Percentiles rank a stretch among this genome's conserved stretches.
These are phyloP conservation scores for Exophiala phaeomuriformis DNA, from an alignment of 2,329 filamentous ascomycete genomes.

Conservation along the genomic window DNA sequence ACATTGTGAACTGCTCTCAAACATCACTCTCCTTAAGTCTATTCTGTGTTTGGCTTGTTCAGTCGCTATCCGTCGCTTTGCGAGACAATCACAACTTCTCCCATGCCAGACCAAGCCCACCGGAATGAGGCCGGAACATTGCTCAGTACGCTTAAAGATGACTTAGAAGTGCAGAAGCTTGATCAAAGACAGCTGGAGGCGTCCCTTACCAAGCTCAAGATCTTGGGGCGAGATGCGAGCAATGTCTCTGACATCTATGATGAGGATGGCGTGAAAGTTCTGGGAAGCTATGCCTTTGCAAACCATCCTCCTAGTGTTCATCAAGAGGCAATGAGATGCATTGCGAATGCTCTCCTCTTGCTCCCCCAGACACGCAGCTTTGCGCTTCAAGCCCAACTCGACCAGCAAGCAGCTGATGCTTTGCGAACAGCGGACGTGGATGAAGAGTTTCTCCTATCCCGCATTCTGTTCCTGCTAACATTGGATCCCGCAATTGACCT, in stretches of 20 bases:
- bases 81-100: background rate
- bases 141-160: constrained; percentile 54
- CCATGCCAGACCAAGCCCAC: constrained; percentile 48
- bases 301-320: constrained; percentile 56
- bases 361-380: constrained; percentile 60
- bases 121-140: constrained; percentile 60
- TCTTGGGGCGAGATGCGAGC: constrained; percentile 64
- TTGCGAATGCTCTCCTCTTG: constrained; percentile 78
- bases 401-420: constrained; percentile 59
- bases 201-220: constrained; percentile 59
- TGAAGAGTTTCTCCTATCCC: constrained; percentile 77
- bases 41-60: background rate
- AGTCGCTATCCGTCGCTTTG: background rate
- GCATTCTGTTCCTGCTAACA: constrained; percentile 72
- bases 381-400: constrained; percentile 64
- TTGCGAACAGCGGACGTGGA: constrained; percentile 68
- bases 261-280: constrained; percentile 64
- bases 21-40: too few species aligned
- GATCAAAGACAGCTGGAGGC: constrained; percentile 29
- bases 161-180: constrained; percentile 55
- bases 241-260: constrained; percentile 79
- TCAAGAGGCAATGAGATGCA: constrained; percentile 68
- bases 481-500: constrained; percentile 68
- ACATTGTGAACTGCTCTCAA: too few species aligned
- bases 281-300: constrained; percentile 67